Evolutionary conservation across 345 rosid species (phyloP).

Genomic region (Pelargonium nanum): DNA sequence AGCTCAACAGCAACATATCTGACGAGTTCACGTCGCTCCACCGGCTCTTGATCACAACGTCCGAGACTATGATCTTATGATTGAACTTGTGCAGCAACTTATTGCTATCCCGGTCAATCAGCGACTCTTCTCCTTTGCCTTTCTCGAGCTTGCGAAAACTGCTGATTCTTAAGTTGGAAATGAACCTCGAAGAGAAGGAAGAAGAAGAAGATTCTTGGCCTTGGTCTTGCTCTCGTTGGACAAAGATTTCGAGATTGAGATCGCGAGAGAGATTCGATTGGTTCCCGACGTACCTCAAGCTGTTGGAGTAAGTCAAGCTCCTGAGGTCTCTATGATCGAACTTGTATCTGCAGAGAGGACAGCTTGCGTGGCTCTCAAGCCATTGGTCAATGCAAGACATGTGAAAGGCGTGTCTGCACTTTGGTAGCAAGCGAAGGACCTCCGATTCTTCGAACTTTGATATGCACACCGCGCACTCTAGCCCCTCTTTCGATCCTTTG

Average conservation of each 20-base stretch:
- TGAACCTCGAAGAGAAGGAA: background rate
- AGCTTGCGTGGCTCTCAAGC: constrained; percentile 34
- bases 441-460: constrained; percentile 37
- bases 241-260: constrained; percentile 22
- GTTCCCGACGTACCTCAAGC: constrained; percentile 18
- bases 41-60: constrained; percentile 27
- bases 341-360: constrained; percentile 41
- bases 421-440: constrained; percentile 30
- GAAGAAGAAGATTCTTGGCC: constrained; percentile 16
- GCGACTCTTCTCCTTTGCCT: constrained; percentile 10
- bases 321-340: constrained; percentile 17
- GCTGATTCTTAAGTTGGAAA: too few relatives aligned
- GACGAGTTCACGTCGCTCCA: constrained; percentile 49
- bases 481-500: constrained; percentile 32
- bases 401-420: constrained; percentile 43
- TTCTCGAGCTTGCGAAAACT: constrained; percentile 1
- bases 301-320: constrained; percentile 18
- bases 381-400: constrained; percentile 35
- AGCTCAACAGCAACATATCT: constrained; percentile 29
- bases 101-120: constrained; percentile 8
- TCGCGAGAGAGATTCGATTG: constrained; percentile 22
- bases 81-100: constrained; percentile 28
- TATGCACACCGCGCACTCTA: constrained; percentile 35
- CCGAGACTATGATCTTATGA: constrained; percentile 36
- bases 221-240: constrained; percentile 25